Base-by-base conservation (phyloP, 139 green algal genomes). In the Closterium sp. region DNA sequence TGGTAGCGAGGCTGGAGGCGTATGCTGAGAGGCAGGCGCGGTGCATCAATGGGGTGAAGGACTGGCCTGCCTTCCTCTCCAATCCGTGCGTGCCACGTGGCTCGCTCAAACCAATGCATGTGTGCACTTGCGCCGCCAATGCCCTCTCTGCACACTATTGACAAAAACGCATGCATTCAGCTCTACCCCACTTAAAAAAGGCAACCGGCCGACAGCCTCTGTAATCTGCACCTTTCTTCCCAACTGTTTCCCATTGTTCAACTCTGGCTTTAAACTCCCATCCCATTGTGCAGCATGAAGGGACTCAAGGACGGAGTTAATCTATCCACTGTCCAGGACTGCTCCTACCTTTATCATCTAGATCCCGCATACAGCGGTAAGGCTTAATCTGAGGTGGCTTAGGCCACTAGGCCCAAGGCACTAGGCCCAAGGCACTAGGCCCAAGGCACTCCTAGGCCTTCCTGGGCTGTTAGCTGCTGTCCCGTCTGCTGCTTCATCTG, bases 311-410 rank as follows among this genome's bases (percentile, higher is more conserved):
- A 76, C 55, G 55, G 55, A 76, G 55, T 76, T 16, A 19, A 76
- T 76, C 16, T 19, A 76, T 76, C 55, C 55, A 28, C 55, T 3
- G 16, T 76, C 1, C 55, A 76, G 16, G 55, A 76, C 23, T 89
- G 86, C 86, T 34, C 55, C n/a, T 89, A 89, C 31, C 66, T 89
- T 28, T 35, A 34, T 85, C 66, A 55, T 43, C n/a, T 89, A 33
- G 55, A 43, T 10, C 86, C 86, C 8, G 31, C 86, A 32, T 89
- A 89, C 66, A 55, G 35, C 10, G 86, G 86, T 89, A 12, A 89
- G 86, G 0, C 3, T 55, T 55, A 6, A 55, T n/a, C n/a, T n/a
- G n/a, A n/a, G n/a, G n/a, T n/a, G n/a, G n/a, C n/a, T n/a, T n/a
- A n/a, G n/a, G n/a, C n/a, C n/a, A n/a, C n/a, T n/a, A n/a, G n/a